These are phyloP conservation scores for Daldinia eschscholtzii DNA, from an alignment of 2,329 filamentous ascomycete genomes.

Conservation along the genomic window DNA sequence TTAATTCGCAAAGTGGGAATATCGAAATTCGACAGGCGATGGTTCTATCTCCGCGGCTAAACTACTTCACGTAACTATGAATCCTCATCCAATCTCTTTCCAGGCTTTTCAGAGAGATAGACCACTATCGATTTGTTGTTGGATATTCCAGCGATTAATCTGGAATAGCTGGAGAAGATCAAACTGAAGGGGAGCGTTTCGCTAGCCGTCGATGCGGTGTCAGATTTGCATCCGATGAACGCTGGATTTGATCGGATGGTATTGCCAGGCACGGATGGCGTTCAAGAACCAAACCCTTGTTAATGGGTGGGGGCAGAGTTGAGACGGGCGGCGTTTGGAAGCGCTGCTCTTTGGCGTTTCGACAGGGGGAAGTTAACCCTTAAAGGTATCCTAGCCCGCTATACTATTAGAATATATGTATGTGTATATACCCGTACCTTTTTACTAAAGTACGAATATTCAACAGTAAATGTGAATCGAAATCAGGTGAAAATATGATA, in stretches of 20 bases:
- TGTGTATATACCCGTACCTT: constrained; percentile 20
- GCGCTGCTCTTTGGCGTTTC: constrained; percentile 52
- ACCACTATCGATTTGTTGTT: background rate
- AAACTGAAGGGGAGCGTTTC: constrained; percentile 63
- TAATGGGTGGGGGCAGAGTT: constrained; percentile 50
- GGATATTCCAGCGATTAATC: constrained; percentile 40
- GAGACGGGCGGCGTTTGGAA: constrained; percentile 62
- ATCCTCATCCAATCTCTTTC: constrained; percentile 31
- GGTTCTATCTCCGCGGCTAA: constrained; percentile 31
- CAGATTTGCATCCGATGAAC: constrained; percentile 52
- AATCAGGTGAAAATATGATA: constrained; percentile 34
- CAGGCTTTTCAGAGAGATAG: constrained; percentile 4
- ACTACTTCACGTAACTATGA: constrained; percentile 25
- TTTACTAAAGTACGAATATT: constrained; percentile 15
- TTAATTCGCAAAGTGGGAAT: constrained; percentile 35
- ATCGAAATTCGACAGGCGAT: constrained; percentile 41
- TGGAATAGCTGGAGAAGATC: constrained; percentile 51
- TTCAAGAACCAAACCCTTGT: constrained; percentile 17
- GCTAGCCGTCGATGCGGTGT: constrained; percentile 55
- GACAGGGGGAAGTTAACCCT: constrained; percentile 50
- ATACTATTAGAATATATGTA: constrained; percentile 9
- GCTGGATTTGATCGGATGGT: constrained; percentile 47
- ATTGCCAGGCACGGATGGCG: constrained; percentile 36
- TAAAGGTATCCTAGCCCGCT: constrained; percentile 18
- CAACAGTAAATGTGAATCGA: constrained; percentile 7